Evolutionary conservation across 352 stramenopile genomes (phyloP), one percentile per base, ranked within the genome.

Genomic region (Peronospora belbahrii): DNA sequence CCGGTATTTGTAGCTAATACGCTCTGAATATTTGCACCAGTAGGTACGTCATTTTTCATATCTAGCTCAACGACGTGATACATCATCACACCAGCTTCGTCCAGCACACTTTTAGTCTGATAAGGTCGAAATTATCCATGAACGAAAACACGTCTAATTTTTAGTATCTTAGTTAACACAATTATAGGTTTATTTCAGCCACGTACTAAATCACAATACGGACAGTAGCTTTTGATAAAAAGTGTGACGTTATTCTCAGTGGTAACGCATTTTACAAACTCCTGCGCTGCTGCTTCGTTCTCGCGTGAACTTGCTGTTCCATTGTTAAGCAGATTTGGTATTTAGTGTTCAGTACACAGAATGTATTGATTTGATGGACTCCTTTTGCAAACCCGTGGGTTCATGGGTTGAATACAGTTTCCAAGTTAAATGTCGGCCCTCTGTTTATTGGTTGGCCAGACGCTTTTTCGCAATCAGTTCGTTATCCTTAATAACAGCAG

Each of bases 141-240:
- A n/a, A n/a, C n/a, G n/a, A n/a, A n/a, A n/a, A n/a, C n/a, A n/a
- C n/a, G n/a, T n/a, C n/a, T n/a, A n/a, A n/a, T n/a, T n/a, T n/a
- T n/a, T n/a, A n/a, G n/a, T n/a, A n/a, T n/a, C n/a, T n/a, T n/a
- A n/a, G n/a, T n/a, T n/a, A n/a, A n/a, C n/a, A n/a, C n/a, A n/a
- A n/a, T n/a, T n/a, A n/a, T n/a, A n/a, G n/a, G n/a, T n/a, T n/a
- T n/a, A n/a, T n/a, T n/a, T n/a, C 23, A 27, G 23, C 23, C 3
- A 20, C 43, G 34, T 50, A 85, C 76, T 59, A 79, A 59, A 18
- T 62, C 69, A 62, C 94, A 98, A 63, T 95, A 98, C 2, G 87
- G 88, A 47, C 94, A 98, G 65, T 92, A 97, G 15, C 78, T 80
- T 71, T 98, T 98, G 53, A 85, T 96, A 60, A 97, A 98, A 60